Percentiles rank a stretch among this genome's conserved stretches.
These are phyloP conservation scores for Sicyos edulis DNA, from an alignment of 306 rosid species.

Conservation along the genomic window DNA sequence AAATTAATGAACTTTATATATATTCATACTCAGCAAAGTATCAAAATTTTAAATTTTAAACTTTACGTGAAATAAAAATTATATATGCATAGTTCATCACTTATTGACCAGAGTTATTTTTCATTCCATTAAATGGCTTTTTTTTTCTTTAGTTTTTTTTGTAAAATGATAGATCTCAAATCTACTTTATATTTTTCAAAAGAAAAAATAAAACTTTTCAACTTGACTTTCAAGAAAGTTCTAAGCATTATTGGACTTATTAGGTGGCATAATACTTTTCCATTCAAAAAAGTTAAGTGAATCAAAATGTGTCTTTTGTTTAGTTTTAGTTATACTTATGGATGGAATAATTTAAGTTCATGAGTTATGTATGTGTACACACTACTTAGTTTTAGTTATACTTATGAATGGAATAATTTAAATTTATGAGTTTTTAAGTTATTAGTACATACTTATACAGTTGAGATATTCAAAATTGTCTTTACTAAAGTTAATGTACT, in stretches of 20 bases:
- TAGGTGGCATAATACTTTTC: neutral
- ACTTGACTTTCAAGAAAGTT: neutral
- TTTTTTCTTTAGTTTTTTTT: neutral
- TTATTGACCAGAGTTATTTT: too few relatives aligned
- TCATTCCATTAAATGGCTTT: neutral
- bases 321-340: too few relatives aligned
- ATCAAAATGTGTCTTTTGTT: neutral
- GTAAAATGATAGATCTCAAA: neutral
- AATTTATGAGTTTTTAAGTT: too few relatives aligned
- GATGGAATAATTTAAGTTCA: too few relatives aligned
- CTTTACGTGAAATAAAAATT: neutral
- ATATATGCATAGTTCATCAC: neutral
- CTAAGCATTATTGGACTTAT: neutral
- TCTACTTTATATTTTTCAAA: neutral
- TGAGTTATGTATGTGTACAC: too few relatives aligned
- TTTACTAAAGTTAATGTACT: too few relatives aligned
- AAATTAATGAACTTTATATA: too few relatives aligned
- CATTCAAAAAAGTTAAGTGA: neutral
- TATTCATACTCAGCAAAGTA: neutral
- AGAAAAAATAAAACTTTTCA: neutral
- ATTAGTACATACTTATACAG: too few relatives aligned
- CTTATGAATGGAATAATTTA: too few relatives aligned
- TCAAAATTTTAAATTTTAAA: too few relatives aligned
- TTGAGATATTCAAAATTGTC: too few relatives aligned
- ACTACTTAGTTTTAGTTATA: too few relatives aligned